Evolutionary conservation across 2,329 filamentous ascomycete genomes (phyloP).

Genomic region (Pseudogymnoascus pannorum): DNA sequence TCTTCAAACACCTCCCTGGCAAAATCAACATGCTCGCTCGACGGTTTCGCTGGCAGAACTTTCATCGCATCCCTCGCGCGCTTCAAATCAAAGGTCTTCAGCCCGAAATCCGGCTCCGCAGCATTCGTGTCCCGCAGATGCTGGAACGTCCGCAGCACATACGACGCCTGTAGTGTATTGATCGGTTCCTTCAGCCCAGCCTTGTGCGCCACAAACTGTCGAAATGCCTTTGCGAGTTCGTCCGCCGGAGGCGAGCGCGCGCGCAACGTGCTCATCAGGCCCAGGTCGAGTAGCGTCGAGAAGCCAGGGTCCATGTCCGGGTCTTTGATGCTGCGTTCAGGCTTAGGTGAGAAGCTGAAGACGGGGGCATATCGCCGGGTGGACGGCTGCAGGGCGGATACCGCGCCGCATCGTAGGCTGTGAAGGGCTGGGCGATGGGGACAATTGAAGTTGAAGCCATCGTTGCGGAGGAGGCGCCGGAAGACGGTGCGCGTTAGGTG

Average conservation of each 20-base stretch:
- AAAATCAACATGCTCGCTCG: slow-evolving; percentile 16
- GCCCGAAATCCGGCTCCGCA: slow-evolving; percentile 15
- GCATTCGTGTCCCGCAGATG: slow-evolving; percentile 42
- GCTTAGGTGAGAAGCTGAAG: slow-evolving; percentile 54
- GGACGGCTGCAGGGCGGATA: slow-evolving; percentile 23
- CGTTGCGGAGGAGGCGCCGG: slow-evolving; percentile 47
- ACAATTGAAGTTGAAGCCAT: slow-evolving; percentile 31
- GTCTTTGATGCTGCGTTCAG: slow-evolving; percentile 51
- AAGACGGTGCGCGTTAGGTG: slow-evolving; percentile 54
- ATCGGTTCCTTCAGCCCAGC: slow-evolving; percentile 40
- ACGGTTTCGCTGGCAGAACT: slow-evolving; percentile 19
- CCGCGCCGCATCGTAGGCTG: slow-evolving; percentile 33
- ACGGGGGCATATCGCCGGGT: slow-evolving; percentile 53
- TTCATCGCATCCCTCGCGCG: slow-evolving; percentile 15
- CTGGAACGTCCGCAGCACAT: slow-evolving; percentile 51
- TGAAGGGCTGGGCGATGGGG: slow-evolving; percentile 18
- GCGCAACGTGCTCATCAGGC: slow-evolving; percentile 53
- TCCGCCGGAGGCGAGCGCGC: slow-evolving; percentile 55
- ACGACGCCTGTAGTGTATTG: slow-evolving; percentile 60
- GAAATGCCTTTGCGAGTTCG: slow-evolving; percentile 60
- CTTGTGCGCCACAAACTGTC: slow-evolving; percentile 54
- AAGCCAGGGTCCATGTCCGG: slow-evolving; percentile 64
- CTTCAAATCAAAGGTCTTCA: slow-evolving; percentile 16
- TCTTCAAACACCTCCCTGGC: slow-evolving; percentile 21
- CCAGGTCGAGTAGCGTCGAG: slow-evolving; percentile 61